These are phyloP conservation scores for Dactylellina haptotyla DNA, from an alignment of 2,329 filamentous ascomycete genomes.

Conservation along the genomic window DNA sequence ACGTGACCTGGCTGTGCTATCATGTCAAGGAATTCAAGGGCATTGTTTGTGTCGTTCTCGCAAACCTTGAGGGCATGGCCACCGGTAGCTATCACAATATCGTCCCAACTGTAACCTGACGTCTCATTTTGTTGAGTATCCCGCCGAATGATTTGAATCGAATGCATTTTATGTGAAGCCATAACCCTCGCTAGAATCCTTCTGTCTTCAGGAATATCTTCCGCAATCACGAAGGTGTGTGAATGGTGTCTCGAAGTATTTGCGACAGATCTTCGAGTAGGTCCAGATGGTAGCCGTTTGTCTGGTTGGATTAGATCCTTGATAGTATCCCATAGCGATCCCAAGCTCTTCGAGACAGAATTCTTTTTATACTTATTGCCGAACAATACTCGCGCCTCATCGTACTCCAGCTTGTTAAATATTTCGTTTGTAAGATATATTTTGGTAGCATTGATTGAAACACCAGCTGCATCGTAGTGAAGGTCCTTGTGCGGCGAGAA, in stretches of 20 bases:
- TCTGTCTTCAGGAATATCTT: slow-evolving; percentile 31
- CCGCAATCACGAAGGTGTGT: slow-evolving; percentile 19
- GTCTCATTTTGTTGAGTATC: neutral
- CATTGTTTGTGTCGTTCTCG: slow-evolving; percentile 14
- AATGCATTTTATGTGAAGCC: slow-evolving; percentile 18
- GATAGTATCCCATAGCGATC: neutral
- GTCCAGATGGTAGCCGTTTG: neutral
- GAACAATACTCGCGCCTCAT: slow-evolving; percentile 5
- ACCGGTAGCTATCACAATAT: slow-evolving; percentile 24
- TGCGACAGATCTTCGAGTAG: slow-evolving; percentile 7
- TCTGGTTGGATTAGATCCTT: slow-evolving; percentile 2
- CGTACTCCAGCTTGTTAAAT: slow-evolving; percentile 1
- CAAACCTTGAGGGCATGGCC: slow-evolving; percentile 22
- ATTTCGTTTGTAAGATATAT: slow-evolving; percentile 17
- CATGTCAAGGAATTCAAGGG: slow-evolving; percentile 7
- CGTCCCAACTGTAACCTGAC: slow-evolving; percentile 3
- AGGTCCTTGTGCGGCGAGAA: slow-evolving; percentile 18
- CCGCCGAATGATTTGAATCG: slow-evolving; percentile 14
- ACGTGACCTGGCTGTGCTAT: slow-evolving; percentile 18
- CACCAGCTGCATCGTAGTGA: slow-evolving; percentile 2
- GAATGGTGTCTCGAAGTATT: neutral
- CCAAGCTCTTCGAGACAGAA: neutral
- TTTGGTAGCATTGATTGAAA: slow-evolving; percentile 21
- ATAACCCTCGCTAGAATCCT: neutral
- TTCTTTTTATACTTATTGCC: neutral